phyloP scores from a whole-genome alignment of 75 land plant genomes.

The Selaginella moellendorffii region DNA sequence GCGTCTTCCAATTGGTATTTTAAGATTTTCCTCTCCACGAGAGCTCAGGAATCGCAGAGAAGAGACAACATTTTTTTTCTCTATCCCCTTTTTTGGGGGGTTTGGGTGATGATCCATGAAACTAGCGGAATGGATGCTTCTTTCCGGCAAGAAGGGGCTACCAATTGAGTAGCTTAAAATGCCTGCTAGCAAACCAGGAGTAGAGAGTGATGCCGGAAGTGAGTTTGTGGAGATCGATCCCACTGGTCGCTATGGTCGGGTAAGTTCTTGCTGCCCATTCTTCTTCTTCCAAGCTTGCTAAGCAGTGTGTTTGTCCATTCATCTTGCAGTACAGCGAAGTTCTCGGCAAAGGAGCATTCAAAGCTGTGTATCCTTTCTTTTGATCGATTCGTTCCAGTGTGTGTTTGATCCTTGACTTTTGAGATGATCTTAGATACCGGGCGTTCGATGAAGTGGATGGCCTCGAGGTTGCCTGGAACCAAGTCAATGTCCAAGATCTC shows the following conservation, averaged over 20 bases:
- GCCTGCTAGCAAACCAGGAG: constrained; percentile 14
- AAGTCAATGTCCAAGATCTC: constrained; percentile 46
- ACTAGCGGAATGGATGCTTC: no score
- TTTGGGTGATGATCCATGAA: no score
- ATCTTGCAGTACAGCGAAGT: constrained; percentile 55
- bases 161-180: constrained; percentile 18
- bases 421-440: constrained; percentile 65
- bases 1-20: no score
- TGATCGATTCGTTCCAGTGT: neutral
- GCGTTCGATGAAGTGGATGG: constrained; percentile 78
- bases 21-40: no score
- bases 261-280: no score
- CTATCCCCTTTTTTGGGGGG: no score
- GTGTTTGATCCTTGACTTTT: constrained; percentile 14
- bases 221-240: constrained; percentile 48
- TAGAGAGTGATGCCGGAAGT: constrained; percentile 11
- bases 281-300: no score
- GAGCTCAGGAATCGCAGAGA: no score
- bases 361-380: constrained; percentile 74
- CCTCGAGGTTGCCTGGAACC: constrained; percentile 95
- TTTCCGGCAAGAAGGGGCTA: no score
- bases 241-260: constrained; percentile 49
- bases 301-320: neutral
- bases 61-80: no score
- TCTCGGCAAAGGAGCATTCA: constrained; percentile 77